Base-by-base conservation (phyloP, 129 eudicot species). In the Artemisia argyi region DNA sequence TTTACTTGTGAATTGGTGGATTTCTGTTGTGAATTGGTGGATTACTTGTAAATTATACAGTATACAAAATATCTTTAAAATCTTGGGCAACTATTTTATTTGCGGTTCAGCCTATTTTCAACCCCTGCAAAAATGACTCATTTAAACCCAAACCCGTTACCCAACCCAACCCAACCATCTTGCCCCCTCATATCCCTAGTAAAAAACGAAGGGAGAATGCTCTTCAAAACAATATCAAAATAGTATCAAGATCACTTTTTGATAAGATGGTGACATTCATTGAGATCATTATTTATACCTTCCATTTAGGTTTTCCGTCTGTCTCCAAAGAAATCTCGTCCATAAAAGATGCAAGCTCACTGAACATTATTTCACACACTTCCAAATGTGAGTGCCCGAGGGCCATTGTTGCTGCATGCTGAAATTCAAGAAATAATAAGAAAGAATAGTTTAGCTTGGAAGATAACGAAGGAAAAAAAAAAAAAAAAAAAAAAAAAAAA, bases 381-480 rank as follows among this genome's bases (percentile, higher is more conserved):
- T 87, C 98, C 76, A 94, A 83, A 80, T 94, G 98, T 12, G 97
- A 87, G 78, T 94, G 96, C 54, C 98, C 98, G 77, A 94, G 98
- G 62, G 98, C 97, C 98, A 90, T 90, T 46, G 98, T 90, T 32
- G 98, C 98, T 61, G 91, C 92, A 84, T 94, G 92, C 98, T 94
- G 95, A 67, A 79, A 72, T 50, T 18, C 39, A 72, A 71, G 11
- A 73, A 44, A 12, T 39, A 39, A 58, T 66, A 3, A 67, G 51
- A 61, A 72, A 61, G 1, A 63, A 10, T 17, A 49, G 30, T 64
- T 52, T 7, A 39, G 46, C 46, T 8, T 39, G 46, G 46, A 13
- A 13, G 2, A 52, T 13, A 15, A 52, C n/a, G n/a, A n/a, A n/a
- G n/a, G n/a, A 4, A 52, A 13, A 30, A 12, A 26, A 22, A 65